A percentile compares a stretch with the other conserved stretches of the same genome.
Conservation (phyloP, 768 basidiomycete genomes). For the Auriculariales sp. region DNA sequence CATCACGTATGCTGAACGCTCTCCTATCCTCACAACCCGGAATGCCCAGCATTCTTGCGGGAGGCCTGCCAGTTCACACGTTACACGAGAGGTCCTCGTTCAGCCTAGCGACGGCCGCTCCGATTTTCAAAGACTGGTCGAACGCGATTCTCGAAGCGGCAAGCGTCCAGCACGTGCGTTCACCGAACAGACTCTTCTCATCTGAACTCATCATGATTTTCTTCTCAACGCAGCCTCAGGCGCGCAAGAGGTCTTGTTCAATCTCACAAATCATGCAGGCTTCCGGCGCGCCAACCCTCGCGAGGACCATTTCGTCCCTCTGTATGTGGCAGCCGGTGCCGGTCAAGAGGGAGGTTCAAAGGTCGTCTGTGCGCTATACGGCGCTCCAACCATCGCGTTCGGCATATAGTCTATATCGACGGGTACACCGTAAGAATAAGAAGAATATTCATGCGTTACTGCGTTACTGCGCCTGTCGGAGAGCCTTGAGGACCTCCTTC, state of each 20-base stretch:
- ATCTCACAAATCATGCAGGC: constrained; percentile 34
- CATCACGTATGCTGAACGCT: no score
- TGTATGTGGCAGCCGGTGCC: constrained; percentile 22
- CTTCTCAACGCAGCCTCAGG: constrained; percentile 21
- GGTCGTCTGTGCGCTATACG: constrained; percentile 8
- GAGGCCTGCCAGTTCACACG: constrained; percentile 58
- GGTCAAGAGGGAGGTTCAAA: constrained; percentile 10
- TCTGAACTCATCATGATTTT: constrained; percentile 1
- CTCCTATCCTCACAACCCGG: no score
- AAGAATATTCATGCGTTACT: no score
- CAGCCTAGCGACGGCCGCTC: constrained; percentile 30
- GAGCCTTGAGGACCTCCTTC: no score
- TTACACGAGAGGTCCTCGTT: constrained; percentile 39
- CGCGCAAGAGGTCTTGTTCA: constrained; percentile 41
- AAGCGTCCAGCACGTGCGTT: constrained; percentile 32
- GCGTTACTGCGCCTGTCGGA: no score
- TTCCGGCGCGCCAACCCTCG: constrained; percentile 24
- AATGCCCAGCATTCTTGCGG: constrained; percentile 54
- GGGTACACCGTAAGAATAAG: no score
- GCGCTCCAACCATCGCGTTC: constrained; percentile 11
- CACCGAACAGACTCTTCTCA: not conserved
- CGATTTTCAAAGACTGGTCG: constrained; percentile 40
- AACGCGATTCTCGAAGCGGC: constrained; percentile 43
- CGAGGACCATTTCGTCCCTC: constrained; percentile 25
- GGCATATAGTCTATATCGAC: no score